Base-by-base conservation (phyloP, 208 protist species). In the Acanthamoeba castellanii region DNA sequence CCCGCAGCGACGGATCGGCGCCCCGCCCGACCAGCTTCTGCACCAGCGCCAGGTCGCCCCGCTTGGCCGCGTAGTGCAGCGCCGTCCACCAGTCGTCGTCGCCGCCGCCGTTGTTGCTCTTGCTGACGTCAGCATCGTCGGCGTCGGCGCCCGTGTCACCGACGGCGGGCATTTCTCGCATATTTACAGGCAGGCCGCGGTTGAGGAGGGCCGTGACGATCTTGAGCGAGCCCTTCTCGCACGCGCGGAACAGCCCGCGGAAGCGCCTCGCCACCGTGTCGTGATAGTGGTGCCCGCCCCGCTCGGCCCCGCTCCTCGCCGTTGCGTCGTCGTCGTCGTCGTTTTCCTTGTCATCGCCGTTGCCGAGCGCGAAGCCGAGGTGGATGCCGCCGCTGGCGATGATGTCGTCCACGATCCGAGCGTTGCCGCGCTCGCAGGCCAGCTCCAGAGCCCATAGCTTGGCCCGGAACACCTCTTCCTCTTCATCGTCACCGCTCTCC, bases 341-440 rank as follows among this genome's bases (percentile, higher is more conserved):
- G 22, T 76, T n/a, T 6, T 76, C 68, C 70, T 34, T 25, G 14
- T 76, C 68, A 11, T 76, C 68, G n/a, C n/a, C 72, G 13, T 81
- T 16, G 8, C 13, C 42, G 18, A 81, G 1, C 3, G 30, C 18
- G 11, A 81, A 45, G 32, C 18, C 42, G 32, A 81, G 72, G 42
- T 81, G 18, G n/a, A 81, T 81, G 32, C 34, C 32, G 72, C 72
- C 72, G 72, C 72, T 81, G 18, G 72, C 72, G 72, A 81, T 81
- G 42, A 81, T 20, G 11, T 81, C 72, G 34, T 30, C 25, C 42
- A 81, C 72, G 42, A 81, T 81, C 72, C 32, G 47, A 1, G 42
- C 72, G 32, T 81, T 81, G 32, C 34, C 72, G 1, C 72, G 30
- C 32, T 81, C 72, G 72, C 72, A 81, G 72, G 72, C 72, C 34